A percentile compares a stretch with the other conserved stretches of the same genome.
These are phyloP conservation scores for Oryza longistaminata DNA, from an alignment of 176 grass and related monocot genomes.

Conservation along the genomic window DNA sequence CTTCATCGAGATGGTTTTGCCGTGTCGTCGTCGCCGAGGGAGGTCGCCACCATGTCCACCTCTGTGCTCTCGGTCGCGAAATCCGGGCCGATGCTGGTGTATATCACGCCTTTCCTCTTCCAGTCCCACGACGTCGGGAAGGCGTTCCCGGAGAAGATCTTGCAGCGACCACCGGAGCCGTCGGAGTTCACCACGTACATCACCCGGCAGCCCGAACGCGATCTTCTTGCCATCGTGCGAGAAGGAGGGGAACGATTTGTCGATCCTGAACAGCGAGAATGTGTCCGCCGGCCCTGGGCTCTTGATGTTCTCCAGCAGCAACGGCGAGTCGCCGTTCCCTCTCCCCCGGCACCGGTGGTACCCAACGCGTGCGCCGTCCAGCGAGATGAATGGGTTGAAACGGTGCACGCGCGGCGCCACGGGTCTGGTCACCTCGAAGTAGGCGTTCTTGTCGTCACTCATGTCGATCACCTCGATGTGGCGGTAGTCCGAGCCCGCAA, in stretches of 20 bases:
- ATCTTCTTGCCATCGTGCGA: slow-evolving; percentile 73
- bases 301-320: slow-evolving; percentile 84
- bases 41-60: slow-evolving; percentile 75
- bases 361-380: slow-evolving; percentile 57
- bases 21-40: slow-evolving; percentile 19
- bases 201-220: slow-evolving; percentile 71
- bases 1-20: slow-evolving; percentile 39
- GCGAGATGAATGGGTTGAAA: slow-evolving; percentile 84
- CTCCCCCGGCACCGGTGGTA: slow-evolving; percentile 88
- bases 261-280: slow-evolving; percentile 83
- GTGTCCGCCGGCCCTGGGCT: slow-evolving; percentile 32
- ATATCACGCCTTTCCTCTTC: slow-evolving; percentile 79
- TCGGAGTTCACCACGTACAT: slow-evolving; percentile 80
- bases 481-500: slow-evolving; percentile 56
- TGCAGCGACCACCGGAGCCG: slow-evolving; percentile 47
- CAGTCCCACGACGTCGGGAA: slow-evolving; percentile 85
- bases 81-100: slow-evolving; percentile 65
- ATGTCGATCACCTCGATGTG: slow-evolving; percentile 86
- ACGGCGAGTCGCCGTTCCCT: slow-evolving; percentile 58
- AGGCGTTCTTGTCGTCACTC: slow-evolving; percentile 29
- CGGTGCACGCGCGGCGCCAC: slow-evolving; percentile 68
- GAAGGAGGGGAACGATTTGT: slow-evolving; percentile 83
- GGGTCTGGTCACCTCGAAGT: slow-evolving; percentile 56
- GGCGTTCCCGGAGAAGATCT: slow-evolving; percentile 67
- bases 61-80: slow-evolving; percentile 65